phyloP scores from a whole-genome alignment of 2,329 filamentous ascomycete genomes.

The Penicillium sp. region DNA sequence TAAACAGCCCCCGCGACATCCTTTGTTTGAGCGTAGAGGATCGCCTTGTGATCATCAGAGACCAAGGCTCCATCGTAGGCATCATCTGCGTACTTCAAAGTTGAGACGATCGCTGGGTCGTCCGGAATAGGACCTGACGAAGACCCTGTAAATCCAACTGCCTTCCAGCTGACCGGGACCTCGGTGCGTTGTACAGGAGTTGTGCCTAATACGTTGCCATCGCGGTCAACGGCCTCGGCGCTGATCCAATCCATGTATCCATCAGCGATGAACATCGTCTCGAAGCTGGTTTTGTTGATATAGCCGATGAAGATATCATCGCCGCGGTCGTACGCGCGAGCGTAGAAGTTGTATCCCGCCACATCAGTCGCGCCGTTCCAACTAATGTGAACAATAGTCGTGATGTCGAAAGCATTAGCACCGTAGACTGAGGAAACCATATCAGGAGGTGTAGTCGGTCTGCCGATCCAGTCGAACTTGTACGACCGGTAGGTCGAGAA shows the following conservation, averaged over 20 bases:
- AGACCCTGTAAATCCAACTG: slow-evolving; percentile 19
- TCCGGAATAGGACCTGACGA: slow-evolving; percentile 15
- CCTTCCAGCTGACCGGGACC: slow-evolving; percentile 21
- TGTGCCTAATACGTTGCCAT: slow-evolving; percentile 24
- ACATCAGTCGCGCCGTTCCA: slow-evolving; percentile 38
- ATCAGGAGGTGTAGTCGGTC: slow-evolving; percentile 24
- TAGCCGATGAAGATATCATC: slow-evolving; percentile 23
- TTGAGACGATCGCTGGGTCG: slow-evolving; percentile 14
- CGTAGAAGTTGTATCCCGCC: slow-evolving; percentile 29
- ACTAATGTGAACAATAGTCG: slow-evolving; percentile 28
- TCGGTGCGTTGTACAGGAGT: slow-evolving; percentile 13
- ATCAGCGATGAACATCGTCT: slow-evolving; percentile 31
- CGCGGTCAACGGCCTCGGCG: slow-evolving; percentile 27
- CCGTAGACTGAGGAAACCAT: slow-evolving; percentile 26
- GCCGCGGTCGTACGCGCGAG: slow-evolving; percentile 20
- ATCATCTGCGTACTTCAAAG: background rate
- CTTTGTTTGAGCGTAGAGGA: slow-evolving; percentile 3
- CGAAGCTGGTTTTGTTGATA: slow-evolving; percentile 33
- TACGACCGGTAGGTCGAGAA: slow-evolving; percentile 37
- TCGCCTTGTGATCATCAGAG: slow-evolving; percentile 5
- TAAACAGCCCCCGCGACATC: slow-evolving; percentile 20
- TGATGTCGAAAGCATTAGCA: slow-evolving; percentile 11
- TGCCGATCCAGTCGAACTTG: slow-evolving; percentile 32
- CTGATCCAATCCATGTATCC: slow-evolving; percentile 32
- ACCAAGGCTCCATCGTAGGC: background rate